Conservation (phyloP, 495 filamentous ascomycete genomes). For the Talaromyces proteolyticus region DNA sequence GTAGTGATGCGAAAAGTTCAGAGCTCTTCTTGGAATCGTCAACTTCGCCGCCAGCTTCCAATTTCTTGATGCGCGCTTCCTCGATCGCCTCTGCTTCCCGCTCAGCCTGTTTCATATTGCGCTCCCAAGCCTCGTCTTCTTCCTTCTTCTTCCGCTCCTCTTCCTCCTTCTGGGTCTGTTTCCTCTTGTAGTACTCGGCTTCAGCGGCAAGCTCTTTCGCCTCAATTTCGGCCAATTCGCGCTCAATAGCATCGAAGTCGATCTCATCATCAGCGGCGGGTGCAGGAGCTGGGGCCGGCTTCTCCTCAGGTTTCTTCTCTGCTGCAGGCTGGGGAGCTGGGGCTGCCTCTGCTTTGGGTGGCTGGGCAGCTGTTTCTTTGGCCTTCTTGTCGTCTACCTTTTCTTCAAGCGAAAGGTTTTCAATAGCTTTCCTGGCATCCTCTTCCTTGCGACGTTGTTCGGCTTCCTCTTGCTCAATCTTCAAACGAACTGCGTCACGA, state of each 20-base stretch:
- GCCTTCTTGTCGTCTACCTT: constrained; percentile 37
- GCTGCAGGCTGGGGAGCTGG: too few species aligned
- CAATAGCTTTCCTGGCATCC: constrained; percentile 12
- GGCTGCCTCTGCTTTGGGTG: constrained; percentile 9
- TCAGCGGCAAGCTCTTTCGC: constrained; percentile 56
- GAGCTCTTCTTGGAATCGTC: constrained; percentile 34
- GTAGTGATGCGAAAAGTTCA: constrained; percentile 49
- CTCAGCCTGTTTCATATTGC: constrained; percentile 52
- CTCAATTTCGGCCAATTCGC: constrained; percentile 46
- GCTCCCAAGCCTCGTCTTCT: constrained; percentile 39
- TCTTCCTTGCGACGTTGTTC: constrained; percentile 45
- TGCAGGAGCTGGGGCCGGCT: constrained; percentile 26
- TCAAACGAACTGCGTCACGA: constrained; percentile 59
- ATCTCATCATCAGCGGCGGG: constrained; percentile 39
- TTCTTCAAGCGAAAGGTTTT: constrained; percentile 18
- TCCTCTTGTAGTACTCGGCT: constrained; percentile 53
- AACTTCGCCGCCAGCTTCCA: constrained; percentile 28
- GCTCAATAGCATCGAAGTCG: constrained; percentile 46
- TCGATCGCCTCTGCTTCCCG: constrained; percentile 51
- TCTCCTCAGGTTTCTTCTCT: constrained; percentile 33
- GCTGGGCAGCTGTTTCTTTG: constrained; percentile 17
- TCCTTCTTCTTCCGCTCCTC: constrained; percentile 55
- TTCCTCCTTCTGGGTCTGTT: constrained; percentile 56
- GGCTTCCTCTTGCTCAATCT: constrained; percentile 50
- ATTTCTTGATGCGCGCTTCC: constrained; percentile 45